phyloP scores from a whole-genome alignment of 139 green algal species.

The Chlorella sp. region DNA sequence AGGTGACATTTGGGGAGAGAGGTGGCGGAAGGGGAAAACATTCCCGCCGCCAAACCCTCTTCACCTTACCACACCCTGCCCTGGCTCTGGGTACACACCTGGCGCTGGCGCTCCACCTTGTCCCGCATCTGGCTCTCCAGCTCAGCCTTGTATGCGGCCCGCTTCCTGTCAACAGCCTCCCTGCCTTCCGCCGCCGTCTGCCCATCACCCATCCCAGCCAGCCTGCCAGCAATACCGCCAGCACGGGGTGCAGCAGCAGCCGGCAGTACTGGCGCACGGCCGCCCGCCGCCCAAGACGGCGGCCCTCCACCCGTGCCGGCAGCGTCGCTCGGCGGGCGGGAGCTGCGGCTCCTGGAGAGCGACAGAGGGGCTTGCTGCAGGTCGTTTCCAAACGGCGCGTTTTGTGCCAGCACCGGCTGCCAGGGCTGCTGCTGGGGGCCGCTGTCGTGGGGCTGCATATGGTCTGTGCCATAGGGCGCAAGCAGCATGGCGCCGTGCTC shows the following conservation, averaged over 20 bases:
- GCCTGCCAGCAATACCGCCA: not conserved
- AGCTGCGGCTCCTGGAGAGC: not conserved
- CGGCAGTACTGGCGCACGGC: not conserved
- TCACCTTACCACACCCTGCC: no score
- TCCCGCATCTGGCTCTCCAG: conserved; percentile 42
- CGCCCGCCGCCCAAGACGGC: not conserved
- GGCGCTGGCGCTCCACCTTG: conserved; percentile 18
- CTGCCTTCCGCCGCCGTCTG: not conserved
- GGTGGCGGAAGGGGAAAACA: no score
- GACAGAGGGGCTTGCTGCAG: not conserved
- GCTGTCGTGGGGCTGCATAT: no score
- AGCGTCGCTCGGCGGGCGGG: not conserved
- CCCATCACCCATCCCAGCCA: not conserved
- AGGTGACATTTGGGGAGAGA: not conserved
- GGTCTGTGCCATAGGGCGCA: not conserved
- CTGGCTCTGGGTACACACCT: no score
- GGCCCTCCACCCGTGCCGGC: not conserved
- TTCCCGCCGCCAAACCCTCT: no score
- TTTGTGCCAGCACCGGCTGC: not conserved
- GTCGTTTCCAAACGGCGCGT: conserved; percentile 6
- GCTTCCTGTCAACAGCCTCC: not conserved
- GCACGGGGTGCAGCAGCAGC: no score
- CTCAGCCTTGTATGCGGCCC: conserved; percentile 35
- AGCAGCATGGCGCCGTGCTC: not conserved
- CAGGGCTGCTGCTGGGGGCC: not conserved